Conservation (phyloP, 176 grass and related monocot species). For the Bonia amplexicaulis region DNA sequence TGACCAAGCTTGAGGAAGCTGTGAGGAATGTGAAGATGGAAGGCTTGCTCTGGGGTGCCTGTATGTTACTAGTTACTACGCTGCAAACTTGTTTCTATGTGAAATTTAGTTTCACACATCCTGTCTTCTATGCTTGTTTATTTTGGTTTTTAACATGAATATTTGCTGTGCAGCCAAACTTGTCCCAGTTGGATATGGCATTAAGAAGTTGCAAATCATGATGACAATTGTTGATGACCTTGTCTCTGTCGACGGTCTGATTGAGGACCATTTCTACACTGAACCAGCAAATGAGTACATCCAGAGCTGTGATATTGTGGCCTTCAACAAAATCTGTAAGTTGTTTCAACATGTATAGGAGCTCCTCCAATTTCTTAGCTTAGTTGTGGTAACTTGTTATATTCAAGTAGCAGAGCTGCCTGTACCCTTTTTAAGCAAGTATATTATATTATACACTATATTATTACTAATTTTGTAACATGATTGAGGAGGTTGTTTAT, state of each 20-base stretch:
- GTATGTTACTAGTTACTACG: conserved; percentile 57
- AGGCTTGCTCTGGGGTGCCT: conserved; percentile 88
- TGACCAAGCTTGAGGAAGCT: conserved; percentile 85
- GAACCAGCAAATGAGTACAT: conserved; percentile 73
- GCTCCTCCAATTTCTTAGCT: background rate
- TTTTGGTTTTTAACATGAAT: background rate
- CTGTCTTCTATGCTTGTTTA: background rate
- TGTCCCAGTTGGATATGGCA: conserved; percentile 88
- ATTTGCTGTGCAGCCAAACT: conserved; percentile 60
- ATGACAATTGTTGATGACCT: conserved; percentile 95
- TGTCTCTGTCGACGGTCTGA: conserved; percentile 74
- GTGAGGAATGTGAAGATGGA: conserved; percentile 84
- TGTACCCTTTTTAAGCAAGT: background rate
- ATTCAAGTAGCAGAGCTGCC: background rate
- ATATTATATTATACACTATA: background rate
- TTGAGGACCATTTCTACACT: conserved; percentile 52
- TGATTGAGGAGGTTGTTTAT: background rate
- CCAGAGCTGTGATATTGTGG: conserved; percentile 97
- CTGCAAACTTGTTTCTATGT: background rate
- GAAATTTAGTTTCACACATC: background rate
- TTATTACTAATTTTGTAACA: background rate
- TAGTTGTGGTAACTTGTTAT: background rate
- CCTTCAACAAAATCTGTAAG: conserved; percentile 99
- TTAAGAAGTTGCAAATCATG: conserved; percentile 98
- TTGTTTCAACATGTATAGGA: background rate